These are phyloP conservation scores for Meyerozyma smithsonii DNA, from an alignment of 1,139 yeast species.

Conservation along the genomic window DNA sequence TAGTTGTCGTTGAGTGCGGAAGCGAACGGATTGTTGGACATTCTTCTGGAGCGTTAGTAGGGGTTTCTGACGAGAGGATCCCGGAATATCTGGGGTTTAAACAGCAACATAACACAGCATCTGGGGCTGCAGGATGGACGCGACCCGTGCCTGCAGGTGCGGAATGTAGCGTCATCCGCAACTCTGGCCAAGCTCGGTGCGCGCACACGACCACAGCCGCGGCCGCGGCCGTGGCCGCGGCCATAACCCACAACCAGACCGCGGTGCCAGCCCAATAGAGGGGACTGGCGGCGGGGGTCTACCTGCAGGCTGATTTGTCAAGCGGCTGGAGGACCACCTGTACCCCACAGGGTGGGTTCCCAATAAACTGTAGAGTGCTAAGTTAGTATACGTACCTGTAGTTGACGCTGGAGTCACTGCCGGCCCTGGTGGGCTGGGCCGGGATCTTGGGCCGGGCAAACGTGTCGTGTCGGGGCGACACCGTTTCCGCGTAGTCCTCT, in stretches of 20 bases:
- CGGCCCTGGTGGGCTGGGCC: constrained; percentile 25
- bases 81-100: background rate
- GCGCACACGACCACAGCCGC: too few species aligned
- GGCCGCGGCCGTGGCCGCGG: too few species aligned
- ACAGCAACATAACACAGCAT: background rate
- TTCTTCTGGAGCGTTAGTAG: constrained; percentile 32
- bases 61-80: background rate
- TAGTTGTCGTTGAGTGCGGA: constrained; percentile 38
- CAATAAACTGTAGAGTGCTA: too few species aligned
- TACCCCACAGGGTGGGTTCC: too few species aligned
- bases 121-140: background rate
- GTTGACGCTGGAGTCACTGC: constrained; percentile 39
- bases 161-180: background rate
- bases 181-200: too few species aligned
- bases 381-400: constrained; percentile 29
- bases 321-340: too few species aligned
- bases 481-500: constrained; percentile 20
- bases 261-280: too few species aligned
- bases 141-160: background rate
- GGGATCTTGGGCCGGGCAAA: constrained; percentile 17
- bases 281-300: too few species aligned
- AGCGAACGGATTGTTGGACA: constrained; percentile 58
- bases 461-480: constrained; percentile 6
- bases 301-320: too few species aligned
- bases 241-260: too few species aligned